phyloP scores from a whole-genome alignment of 108 stramenopile genomes.

The Skeletonema grethae region DNA sequence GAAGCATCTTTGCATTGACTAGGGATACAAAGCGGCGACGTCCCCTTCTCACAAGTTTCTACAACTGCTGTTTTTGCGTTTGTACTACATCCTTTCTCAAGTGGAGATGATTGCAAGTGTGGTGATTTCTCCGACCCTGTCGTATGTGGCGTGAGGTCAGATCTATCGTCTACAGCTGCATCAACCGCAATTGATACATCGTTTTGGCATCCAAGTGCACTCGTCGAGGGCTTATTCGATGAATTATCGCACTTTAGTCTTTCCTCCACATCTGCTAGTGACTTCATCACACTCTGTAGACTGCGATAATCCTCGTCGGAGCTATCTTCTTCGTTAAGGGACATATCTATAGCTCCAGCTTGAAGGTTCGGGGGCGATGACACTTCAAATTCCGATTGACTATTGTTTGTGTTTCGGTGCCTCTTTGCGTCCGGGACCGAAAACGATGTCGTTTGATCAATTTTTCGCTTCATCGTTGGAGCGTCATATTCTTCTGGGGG shows the following conservation, averaged over 20 bases:
- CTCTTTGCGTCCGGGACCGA: not conserved
- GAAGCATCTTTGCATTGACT: constrained; percentile 8
- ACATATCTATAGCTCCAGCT: not conserved
- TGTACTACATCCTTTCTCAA: not conserved
- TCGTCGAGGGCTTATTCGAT: not conserved
- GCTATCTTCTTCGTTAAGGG: not conserved
- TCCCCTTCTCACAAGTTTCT: constrained; percentile 27
- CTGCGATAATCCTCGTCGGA: not conserved
- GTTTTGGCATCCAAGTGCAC: not conserved
- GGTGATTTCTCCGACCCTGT: not conserved
- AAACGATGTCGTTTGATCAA: not conserved
- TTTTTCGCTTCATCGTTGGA: not conserved
- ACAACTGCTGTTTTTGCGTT: not conserved
- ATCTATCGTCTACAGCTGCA: not conserved
- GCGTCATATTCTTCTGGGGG: constrained; percentile 29
- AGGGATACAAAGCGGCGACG: constrained; percentile 22
- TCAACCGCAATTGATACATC: not conserved
- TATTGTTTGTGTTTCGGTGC: not conserved
- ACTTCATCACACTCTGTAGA: constrained; percentile 6
- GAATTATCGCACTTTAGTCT: not conserved
- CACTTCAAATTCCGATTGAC: not conserved
- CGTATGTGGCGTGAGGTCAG: not conserved
- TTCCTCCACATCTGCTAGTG: constrained; percentile 1
- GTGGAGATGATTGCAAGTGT: not conserved
- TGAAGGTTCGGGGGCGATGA: not conserved